phyloP scores from a whole-genome alignment of 2,329 filamentous ascomycete species.

The Aspergillus sp. region DNA sequence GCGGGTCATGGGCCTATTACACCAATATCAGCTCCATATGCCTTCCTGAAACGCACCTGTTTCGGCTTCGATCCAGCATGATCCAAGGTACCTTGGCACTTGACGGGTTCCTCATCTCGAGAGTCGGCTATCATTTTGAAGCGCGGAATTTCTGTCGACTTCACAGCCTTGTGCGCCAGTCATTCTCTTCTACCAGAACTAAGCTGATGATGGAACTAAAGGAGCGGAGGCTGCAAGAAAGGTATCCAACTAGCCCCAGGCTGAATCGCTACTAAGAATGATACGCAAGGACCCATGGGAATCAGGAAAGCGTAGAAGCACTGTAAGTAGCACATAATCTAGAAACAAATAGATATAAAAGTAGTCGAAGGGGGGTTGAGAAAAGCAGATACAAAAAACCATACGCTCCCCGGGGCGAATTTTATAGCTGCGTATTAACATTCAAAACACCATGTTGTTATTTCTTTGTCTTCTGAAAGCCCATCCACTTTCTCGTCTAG shows the following conservation, averaged over 20 bases:
- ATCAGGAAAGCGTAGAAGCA: background rate
- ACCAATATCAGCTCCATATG: background rate
- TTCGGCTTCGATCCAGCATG: background rate
- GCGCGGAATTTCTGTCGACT: background rate
- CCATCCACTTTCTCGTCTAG: background rate
- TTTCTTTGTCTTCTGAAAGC: background rate
- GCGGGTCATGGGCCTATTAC: background rate
- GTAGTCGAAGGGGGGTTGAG: constrained; percentile 1
- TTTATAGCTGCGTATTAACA: constrained; percentile 13
- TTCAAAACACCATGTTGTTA: background rate
- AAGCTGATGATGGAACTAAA: background rate
- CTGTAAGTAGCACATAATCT: background rate
- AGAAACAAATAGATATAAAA: constrained; percentile 15
- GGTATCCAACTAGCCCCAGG: background rate
- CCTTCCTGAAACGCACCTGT: background rate
- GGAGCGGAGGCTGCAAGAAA: background rate
- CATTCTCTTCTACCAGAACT: background rate
- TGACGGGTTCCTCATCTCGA: background rate
- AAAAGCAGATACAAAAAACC: constrained; percentile 4
- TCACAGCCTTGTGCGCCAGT: background rate
- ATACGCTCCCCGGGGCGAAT: constrained; percentile 8
- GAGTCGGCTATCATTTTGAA: background rate
- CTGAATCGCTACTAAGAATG: background rate
- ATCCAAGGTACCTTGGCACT: too few relatives aligned
- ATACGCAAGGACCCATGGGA: background rate